Conservation (phyloP, 805 yeast species). For the Candida bentonensis region DNA sequence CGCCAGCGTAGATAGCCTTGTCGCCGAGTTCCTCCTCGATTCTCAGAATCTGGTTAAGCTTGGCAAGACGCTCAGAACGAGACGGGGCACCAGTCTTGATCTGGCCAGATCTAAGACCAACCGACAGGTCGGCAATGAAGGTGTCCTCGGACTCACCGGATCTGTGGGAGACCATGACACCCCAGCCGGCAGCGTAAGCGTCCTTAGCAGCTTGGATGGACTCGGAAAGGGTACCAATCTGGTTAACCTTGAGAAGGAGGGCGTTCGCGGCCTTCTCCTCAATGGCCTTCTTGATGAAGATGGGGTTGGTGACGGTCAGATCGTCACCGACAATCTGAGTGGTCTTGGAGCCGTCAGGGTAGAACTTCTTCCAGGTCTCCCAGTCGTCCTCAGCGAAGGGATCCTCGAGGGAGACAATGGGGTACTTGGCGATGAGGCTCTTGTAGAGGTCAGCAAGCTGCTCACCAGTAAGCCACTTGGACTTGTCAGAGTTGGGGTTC, state of each 20-base stretch:
- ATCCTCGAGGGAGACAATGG: slow-evolving; percentile 96
- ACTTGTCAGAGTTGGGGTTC: slow-evolving; percentile 82
- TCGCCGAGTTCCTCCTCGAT: slow-evolving; percentile 97
- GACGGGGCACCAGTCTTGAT: slow-evolving; percentile 99
- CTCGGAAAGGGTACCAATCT: slow-evolving; percentile 93
- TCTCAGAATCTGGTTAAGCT: slow-evolving; percentile 95
- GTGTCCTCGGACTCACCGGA: slow-evolving; percentile 99
- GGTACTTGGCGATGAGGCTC: slow-evolving; percentile 73
- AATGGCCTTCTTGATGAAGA: slow-evolving; percentile 87
- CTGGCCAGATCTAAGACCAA: slow-evolving; percentile 97
- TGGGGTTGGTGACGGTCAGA: slow-evolving; percentile 96
- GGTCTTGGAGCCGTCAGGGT: slow-evolving; percentile 31
- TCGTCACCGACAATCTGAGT: slow-evolving; percentile 96
- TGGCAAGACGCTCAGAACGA: slow-evolving; percentile 98
- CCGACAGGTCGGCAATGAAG: slow-evolving; percentile 93
- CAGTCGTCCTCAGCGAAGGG: slow-evolving; percentile 99
- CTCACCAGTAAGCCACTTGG: slow-evolving; percentile 84
- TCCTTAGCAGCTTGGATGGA: slow-evolving; percentile 94
- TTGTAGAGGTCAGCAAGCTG: slow-evolving; percentile 78
- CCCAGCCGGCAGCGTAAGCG: slow-evolving; percentile 95
- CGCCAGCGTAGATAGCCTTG: slow-evolving; percentile 94
- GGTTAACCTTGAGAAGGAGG: slow-evolving; percentile 94
- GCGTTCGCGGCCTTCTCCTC: slow-evolving; percentile 94
- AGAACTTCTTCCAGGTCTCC: slow-evolving; percentile 94
- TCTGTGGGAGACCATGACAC: slow-evolving; percentile 99